Conservation (phyloP, 116 monocot genomes). For the Iris pallida region DNA sequence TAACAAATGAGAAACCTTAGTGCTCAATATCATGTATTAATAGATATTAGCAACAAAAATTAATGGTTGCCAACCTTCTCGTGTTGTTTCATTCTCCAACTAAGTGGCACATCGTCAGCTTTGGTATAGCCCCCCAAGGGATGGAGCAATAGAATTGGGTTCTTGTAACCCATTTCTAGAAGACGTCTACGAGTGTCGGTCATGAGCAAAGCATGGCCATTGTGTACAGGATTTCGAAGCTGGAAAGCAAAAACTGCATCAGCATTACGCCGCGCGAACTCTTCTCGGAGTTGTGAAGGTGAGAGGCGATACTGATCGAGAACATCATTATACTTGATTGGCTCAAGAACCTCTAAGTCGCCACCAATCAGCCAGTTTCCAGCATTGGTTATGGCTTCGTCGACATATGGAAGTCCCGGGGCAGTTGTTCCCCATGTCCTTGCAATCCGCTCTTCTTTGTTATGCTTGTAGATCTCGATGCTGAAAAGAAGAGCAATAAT, state of each 20-base stretch:
- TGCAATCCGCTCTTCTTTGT: constrained; percentile 92
- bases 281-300: constrained; percentile 72
- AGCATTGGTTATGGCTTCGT: constrained; percentile 66
- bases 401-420: constrained; percentile 71
- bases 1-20: too few relatives aligned
- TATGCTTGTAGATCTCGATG: constrained; percentile 86
- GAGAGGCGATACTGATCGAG: constrained; percentile 79
- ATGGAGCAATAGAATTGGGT: constrained; percentile 76
- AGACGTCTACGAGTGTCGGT: constrained; percentile 76
- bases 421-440: constrained; percentile 93
- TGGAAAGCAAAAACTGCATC: constrained; percentile 96
- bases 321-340: constrained; percentile 86
- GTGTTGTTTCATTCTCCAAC: constrained; percentile 94
- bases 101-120: constrained; percentile 92
- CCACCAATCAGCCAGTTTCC: constrained; percentile 89
- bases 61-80: constrained; percentile 51
- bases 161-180: constrained; percentile 83
- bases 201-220: constrained; percentile 92
- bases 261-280: constrained; percentile 72
- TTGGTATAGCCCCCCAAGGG: constrained; percentile 86
- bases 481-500: constrained; percentile 30
- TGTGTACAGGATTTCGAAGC: constrained; percentile 92
- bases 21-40: too few relatives aligned
- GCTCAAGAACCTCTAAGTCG: constrained; percentile 80
- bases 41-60: too few relatives aligned